phyloP scores from a whole-genome alignment of 139 green algal species.

The Chlamydomonas sphaeroides region DNA sequence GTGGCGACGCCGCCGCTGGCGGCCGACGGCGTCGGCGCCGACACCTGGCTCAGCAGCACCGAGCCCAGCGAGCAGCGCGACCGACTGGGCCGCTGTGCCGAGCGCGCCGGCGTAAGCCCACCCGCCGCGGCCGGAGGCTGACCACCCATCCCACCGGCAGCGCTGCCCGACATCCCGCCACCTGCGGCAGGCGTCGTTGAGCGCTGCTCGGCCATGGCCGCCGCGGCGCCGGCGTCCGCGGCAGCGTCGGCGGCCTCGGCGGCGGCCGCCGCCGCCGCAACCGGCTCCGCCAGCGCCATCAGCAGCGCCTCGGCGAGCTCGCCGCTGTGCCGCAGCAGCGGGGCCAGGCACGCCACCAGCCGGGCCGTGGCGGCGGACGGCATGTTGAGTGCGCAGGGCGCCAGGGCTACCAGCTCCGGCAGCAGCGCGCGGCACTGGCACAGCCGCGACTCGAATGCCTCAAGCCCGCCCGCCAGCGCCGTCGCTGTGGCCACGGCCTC shows the following conservation, averaged over 20 bases:
- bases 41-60: too few relatives aligned
- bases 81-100: too few relatives aligned
- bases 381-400: conserved; percentile 1
- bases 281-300: not conserved
- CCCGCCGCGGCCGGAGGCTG: not conserved
- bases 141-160: too few relatives aligned
- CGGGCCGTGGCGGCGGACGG: not conserved
- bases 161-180: not conserved
- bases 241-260: not conserved
- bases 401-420: not conserved
- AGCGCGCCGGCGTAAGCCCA: not conserved
- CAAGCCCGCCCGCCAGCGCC: not conserved
- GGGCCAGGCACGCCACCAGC: not conserved
- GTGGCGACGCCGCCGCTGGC: too few relatives aligned
- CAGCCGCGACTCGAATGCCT: not conserved
- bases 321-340: conserved; percentile 24
- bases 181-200: not conserved
- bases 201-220: not conserved
- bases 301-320: conserved; percentile 9
- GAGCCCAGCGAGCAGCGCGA: too few relatives aligned
- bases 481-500: not conserved
- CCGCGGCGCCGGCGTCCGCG: not conserved
- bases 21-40: too few relatives aligned
- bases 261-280: not conserved
- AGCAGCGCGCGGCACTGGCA: not conserved